Percentiles rank a stretch among this genome's conserved stretches.
phyloP scores from a whole-genome alignment of 2,329 filamentous ascomycete species.

The Diaporthe ilicicola region DNA sequence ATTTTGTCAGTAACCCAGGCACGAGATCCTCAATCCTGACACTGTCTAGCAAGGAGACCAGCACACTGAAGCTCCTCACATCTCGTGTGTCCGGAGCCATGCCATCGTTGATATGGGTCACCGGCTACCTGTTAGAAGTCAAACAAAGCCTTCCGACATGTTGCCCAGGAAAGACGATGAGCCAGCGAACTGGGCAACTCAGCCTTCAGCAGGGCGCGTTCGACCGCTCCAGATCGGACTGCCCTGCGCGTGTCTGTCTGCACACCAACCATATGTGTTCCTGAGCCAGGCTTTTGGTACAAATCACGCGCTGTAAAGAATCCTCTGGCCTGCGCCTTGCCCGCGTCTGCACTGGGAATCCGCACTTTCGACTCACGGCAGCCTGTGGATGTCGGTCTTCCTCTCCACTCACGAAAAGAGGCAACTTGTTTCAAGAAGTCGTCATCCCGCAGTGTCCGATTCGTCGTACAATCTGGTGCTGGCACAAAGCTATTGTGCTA shows the following conservation, averaged over 20 bases:
- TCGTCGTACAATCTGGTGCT: conserved; percentile 6
- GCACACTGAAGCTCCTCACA: neutral
- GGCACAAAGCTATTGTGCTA: conserved; percentile 11
- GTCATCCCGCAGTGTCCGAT: conserved; percentile 11
- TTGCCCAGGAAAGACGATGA: neutral
- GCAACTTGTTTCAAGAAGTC: conserved; percentile 1
- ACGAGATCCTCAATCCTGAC: neutral
- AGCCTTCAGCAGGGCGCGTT: neutral
- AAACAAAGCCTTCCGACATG: neutral
- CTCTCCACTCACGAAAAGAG: neutral
- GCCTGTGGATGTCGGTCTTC: neutral
- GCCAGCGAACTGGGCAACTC: neutral
- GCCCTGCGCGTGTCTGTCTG: neutral
- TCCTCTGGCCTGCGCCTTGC: neutral
- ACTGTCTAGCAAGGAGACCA: neutral
- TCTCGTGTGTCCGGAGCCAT: neutral
- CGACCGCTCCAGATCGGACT: neutral
- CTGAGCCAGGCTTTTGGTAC: neutral
- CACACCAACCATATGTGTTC: neutral
- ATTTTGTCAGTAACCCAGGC: neutral
- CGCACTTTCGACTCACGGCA: neutral
- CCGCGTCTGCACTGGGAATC: neutral
- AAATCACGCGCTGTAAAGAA: neutral
- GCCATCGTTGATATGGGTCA: neutral
- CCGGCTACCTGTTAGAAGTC: neutral